A percentile compares a stretch with the other conserved stretches of the same genome.
Evolutionary conservation across 306 rosid genomes (phyloP).

Genomic region (Malus domestica): DNA sequence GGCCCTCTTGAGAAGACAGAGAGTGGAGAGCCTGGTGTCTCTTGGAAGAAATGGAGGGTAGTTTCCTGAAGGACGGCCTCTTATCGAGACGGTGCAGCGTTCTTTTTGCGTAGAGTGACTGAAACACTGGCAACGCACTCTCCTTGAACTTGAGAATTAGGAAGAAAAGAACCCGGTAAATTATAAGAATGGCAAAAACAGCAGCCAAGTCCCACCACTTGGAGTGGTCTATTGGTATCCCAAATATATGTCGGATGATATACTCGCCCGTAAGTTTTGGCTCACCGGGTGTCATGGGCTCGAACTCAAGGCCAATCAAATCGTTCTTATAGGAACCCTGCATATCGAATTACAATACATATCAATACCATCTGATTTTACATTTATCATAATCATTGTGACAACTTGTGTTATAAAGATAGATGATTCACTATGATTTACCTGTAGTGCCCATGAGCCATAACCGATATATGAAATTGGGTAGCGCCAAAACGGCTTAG

Average conservation of each 20-base stretch:
- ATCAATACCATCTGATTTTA: background rate
- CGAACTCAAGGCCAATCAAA: conserved; percentile 79
- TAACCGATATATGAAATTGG: conserved; percentile 79
- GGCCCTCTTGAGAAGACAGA: conserved; percentile 82
- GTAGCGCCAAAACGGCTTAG: conserved; percentile 88
- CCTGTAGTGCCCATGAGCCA: conserved; percentile 92
- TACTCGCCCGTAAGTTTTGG: conserved; percentile 67
- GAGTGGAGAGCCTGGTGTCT: conserved; percentile 67
- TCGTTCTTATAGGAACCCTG: conserved; percentile 96
- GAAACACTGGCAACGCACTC: conserved; percentile 51
- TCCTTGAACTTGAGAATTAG: conserved; percentile 68
- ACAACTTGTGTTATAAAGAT: background rate
- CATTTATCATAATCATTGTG: background rate
- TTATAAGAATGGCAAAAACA: conserved; percentile 42
- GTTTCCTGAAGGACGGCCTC: conserved; percentile 73
- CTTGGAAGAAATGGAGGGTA: conserved; percentile 51
- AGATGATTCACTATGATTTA: conserved; percentile 1
- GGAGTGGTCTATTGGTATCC: conserved; percentile 53
- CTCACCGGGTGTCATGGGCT: conserved; percentile 45
- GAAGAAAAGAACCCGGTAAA: conserved; percentile 57
- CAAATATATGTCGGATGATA: conserved; percentile 51
- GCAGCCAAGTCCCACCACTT: conserved; percentile 95
- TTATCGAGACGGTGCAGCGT: conserved; percentile 52
- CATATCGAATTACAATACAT: background rate
- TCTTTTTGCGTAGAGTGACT: conserved; percentile 40